Percentiles rank a stretch among this genome's conserved stretches.
Conservation (phyloP, 2,329 filamentous ascomycete genomes). For the Colletotrichum tropicale region DNA sequence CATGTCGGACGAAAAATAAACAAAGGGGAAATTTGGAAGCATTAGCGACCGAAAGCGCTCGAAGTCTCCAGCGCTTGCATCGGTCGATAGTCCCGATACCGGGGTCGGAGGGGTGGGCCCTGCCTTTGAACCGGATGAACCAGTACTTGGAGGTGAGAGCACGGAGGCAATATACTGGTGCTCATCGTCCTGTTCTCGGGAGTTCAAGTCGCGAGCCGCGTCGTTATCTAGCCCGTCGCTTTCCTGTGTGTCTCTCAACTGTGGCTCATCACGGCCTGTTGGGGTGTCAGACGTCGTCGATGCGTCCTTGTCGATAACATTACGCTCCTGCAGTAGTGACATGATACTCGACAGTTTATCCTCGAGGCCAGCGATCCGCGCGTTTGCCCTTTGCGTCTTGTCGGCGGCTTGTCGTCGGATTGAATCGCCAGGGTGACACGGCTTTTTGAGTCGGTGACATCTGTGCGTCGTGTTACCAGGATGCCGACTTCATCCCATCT, state of each 20-base stretch:
- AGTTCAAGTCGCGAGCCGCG: rapidly evolving
- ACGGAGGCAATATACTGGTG: rapidly evolving
- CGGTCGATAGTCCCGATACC: conserved; percentile 33
- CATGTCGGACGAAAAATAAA: conserved; percentile 41
- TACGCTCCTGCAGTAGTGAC: not conserved
- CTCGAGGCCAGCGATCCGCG: not conserved
- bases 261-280: rapidly evolving
- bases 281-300: not conserved
- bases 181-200: not conserved
- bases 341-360: not conserved
- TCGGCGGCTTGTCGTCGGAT: not conserved
- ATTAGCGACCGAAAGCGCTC: conserved; percentile 42
- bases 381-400: not conserved
- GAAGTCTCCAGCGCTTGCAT: conserved; percentile 44
- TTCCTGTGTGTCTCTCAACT: rapidly evolving
- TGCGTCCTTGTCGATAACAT: not conserved
- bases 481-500: not conserved
- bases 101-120: not conserved
- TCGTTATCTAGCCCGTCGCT: not conserved
- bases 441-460: not conserved
- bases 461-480: not conserved
- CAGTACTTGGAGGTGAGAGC: not conserved
- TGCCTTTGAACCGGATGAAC: rapidly evolving
- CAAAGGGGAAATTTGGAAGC: conserved; percentile 49
- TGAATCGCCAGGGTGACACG: not conserved